These are phyloP conservation scores for Lyophyllum atratum DNA, from an alignment of 768 basidiomycete species.

Conservation along the genomic window DNA sequence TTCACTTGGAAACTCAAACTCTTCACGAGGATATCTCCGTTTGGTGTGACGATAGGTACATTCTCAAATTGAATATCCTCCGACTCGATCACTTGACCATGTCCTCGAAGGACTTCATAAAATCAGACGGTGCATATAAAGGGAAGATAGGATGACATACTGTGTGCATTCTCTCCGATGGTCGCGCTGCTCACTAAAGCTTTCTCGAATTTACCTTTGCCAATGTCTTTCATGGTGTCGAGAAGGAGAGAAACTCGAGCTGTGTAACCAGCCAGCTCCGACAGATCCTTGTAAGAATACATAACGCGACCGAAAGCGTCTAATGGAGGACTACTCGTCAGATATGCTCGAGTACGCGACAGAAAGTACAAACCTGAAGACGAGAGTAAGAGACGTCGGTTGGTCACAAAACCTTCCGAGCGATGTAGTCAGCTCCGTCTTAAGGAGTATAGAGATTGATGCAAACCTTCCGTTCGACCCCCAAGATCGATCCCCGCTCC, in stretches of 20 bases:
- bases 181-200: constrained; percentile 75
- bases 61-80: constrained; percentile 91
- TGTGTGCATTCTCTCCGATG: constrained; percentile 71
- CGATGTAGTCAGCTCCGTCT: background rate
- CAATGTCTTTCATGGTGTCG: constrained; percentile 88
- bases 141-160: constrained; percentile 44
- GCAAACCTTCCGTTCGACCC: constrained; percentile 80
- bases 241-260: constrained; percentile 86
- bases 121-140: background rate
- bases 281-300: constrained; percentile 97
- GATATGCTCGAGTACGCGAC: background rate
- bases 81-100: constrained; percentile 79
- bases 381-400: constrained; percentile 85
- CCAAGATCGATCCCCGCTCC: constrained; percentile 78
- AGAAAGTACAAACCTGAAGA: constrained; percentile 56
- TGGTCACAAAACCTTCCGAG: constrained; percentile 88
- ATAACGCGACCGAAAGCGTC: constrained; percentile 96
- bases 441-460: background rate
- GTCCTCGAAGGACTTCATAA: constrained; percentile 68
- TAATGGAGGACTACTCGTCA: constrained; percentile 20
- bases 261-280: constrained; percentile 95
- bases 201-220: constrained; percentile 85
- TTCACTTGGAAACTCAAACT: constrained; percentile 88
- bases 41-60: constrained; percentile 95
- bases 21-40: constrained; percentile 88